Percentiles rank a stretch among this genome's conserved stretches.
These are phyloP conservation scores for Trichoderma citrinoviride DNA, from an alignment of 2,329 filamentous ascomycete species.

Conservation along the genomic window DNA sequence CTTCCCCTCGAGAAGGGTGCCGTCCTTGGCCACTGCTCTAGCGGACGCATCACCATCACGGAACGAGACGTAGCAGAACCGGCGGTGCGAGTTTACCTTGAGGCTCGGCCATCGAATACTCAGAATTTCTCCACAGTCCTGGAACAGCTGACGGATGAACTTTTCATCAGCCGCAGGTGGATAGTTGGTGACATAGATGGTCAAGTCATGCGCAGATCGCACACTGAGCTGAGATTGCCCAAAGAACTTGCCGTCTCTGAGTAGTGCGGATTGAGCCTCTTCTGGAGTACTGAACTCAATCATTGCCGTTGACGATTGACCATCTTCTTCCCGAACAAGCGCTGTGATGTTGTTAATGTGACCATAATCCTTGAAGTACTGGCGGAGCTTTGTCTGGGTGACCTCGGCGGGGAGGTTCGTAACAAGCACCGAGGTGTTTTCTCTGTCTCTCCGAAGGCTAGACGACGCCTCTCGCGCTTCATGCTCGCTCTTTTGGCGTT, in stretches of 20 bases:
- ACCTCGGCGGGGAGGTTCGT: slow-evolving; percentile 69
- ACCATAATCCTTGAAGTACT: slow-evolving; percentile 91
- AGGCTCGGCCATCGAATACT: slow-evolving; percentile 88
- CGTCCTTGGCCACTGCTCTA: slow-evolving; percentile 70
- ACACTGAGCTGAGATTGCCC: slow-evolving; percentile 72
- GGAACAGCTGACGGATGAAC: slow-evolving; percentile 67
- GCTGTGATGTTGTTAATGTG: slow-evolving; percentile 75
- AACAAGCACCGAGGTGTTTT: slow-evolving; percentile 83
- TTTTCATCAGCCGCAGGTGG: slow-evolving; percentile 71
- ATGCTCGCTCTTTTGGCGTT: slow-evolving; percentile 60
- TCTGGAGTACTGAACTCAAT: slow-evolving; percentile 82
- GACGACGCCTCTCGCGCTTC: slow-evolving; percentile 34
- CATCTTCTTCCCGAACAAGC: slow-evolving; percentile 56
- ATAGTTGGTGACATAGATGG: slow-evolving; percentile 88
- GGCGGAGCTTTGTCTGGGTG: slow-evolving; percentile 69
- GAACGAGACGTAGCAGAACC: slow-evolving; percentile 97
- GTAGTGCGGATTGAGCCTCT: slow-evolving; percentile 76
- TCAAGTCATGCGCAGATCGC: slow-evolving; percentile 70
- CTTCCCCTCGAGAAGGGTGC: slow-evolving; percentile 63
- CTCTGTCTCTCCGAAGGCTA: slow-evolving; percentile 73
- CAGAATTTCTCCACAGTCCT: slow-evolving; percentile 75
- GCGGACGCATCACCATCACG: slow-evolving; percentile 64
- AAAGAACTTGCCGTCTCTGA: slow-evolving; percentile 77
- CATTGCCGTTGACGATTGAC: slow-evolving; percentile 65
- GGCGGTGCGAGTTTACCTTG: slow-evolving; percentile 80